Conservation (phyloP, 495 filamentous ascomycete species). For the Penicilliopsis zonata region DNA sequence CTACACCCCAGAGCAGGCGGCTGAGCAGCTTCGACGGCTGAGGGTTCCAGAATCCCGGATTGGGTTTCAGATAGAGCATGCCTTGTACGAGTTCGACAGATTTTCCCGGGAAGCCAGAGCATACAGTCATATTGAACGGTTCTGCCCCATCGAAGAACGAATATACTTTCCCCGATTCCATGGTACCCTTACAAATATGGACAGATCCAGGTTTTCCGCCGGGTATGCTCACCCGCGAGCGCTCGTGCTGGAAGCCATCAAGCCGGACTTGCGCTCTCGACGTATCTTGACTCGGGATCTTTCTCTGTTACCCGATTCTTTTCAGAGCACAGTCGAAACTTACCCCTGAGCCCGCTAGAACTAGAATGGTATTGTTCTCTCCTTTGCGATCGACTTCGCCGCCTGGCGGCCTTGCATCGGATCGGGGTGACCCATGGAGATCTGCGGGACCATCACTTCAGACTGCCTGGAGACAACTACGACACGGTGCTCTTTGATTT, state of each 20-base stretch:
- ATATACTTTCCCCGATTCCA: slow-evolving; percentile 2
- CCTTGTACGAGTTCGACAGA: slow-evolving; percentile 2
- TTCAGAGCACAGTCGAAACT: background rate
- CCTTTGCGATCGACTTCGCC: slow-evolving; percentile 8
- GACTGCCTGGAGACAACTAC: slow-evolving; percentile 6
- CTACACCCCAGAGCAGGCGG: background rate
- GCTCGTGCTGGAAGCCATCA: slow-evolving; percentile 3
- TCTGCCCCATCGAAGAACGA: background rate
- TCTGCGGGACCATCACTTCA: slow-evolving; percentile 8
- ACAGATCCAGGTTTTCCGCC: slow-evolving; percentile 1
- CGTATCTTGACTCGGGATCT: background rate
- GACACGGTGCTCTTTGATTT: slow-evolving; percentile 12
- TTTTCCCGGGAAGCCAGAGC: slow-evolving; percentile 2
- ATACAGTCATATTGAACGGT: slow-evolving; percentile 3
- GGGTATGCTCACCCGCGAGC: slow-evolving; percentile 2
- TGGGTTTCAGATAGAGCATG: background rate
- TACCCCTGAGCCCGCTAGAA: slow-evolving; percentile 5
- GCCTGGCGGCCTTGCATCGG: slow-evolving; percentile 6
- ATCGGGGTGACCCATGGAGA: slow-evolving; percentile 9
- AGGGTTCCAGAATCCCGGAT: background rate
- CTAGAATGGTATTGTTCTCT: slow-evolving; percentile 7
- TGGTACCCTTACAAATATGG: slow-evolving; percentile 1
- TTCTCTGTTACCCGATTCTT: background rate
- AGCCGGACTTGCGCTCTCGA: background rate
- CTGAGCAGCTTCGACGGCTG: background rate